Evolutionary conservation across 768 basidiomycete genomes (phyloP).

Genomic region (Coprinopsis marcescibilis): DNA sequence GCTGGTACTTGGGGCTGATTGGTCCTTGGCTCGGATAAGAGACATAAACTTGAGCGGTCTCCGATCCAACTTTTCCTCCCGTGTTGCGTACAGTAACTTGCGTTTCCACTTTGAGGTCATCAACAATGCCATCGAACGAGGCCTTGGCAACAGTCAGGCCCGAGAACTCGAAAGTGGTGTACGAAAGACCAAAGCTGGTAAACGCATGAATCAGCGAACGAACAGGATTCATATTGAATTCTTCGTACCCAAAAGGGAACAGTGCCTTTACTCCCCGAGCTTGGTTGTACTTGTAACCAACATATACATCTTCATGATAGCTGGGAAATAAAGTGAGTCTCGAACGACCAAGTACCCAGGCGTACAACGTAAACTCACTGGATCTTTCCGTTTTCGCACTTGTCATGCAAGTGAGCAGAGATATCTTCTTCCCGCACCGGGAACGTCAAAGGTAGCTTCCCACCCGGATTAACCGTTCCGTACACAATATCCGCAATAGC

Average conservation of each 20-base stretch:
- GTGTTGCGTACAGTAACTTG: conserved; percentile 49
- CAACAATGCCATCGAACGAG: conserved; percentile 15
- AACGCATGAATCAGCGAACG: neutral
- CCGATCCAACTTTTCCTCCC: conserved; percentile 47
- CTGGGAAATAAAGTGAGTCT: conserved; percentile 15
- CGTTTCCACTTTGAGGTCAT: conserved; percentile 31
- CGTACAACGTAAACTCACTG: conserved; percentile 21
- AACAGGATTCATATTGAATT: conserved; percentile 1
- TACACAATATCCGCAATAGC: conserved; percentile 62
- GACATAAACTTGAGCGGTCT: conserved; percentile 65
- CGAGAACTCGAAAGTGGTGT: conserved; percentile 60
- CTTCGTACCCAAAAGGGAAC: conserved; percentile 60
- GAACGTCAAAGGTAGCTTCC: conserved; percentile 54
- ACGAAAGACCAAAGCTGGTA: conserved; percentile 63
- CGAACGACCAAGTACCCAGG: neutral
- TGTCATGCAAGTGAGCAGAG: conserved; percentile 53
- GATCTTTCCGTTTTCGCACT: conserved; percentile 53
- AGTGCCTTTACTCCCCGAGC: conserved; percentile 46
- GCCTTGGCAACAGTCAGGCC: conserved; percentile 33
- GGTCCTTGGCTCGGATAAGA: conserved; percentile 43
- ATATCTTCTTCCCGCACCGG: conserved; percentile 57
- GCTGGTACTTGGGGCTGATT: conserved; percentile 51
- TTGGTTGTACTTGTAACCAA: conserved; percentile 68
- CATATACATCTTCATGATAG: conserved; percentile 58
- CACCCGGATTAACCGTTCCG: conserved; percentile 56